phyloP scores from a whole-genome alignment of 441 rosid species.

The Erysimum pusillum region DNA sequence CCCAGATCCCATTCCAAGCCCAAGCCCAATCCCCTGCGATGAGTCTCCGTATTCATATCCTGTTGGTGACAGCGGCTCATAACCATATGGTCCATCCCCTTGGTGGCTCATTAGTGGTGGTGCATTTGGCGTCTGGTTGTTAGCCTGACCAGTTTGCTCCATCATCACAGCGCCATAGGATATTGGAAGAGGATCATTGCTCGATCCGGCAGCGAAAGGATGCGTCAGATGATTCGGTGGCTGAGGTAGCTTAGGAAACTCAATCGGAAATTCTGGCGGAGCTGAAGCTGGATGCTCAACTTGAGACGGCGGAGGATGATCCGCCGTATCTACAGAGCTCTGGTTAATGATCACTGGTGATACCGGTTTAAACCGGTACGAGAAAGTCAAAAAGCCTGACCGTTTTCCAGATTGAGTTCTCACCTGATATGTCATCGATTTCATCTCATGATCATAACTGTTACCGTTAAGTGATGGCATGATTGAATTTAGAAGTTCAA shows the following conservation, averaged over 20 bases:
- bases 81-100: conserved; percentile 2
- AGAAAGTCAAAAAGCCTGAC: conserved; percentile 61
- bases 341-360: conserved; percentile 42
- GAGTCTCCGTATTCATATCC: conserved; percentile 47
- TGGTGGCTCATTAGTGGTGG: background rate
- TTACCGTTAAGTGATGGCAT: background rate
- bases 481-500: conserved; percentile 51
- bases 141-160: background rate
- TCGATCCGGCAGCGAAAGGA: background rate
- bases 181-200: conserved; percentile 17
- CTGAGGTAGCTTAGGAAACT: conserved; percentile 2
- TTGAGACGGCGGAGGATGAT: background rate
- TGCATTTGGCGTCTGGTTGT: background rate
- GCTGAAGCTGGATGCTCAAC: background rate
- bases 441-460: conserved; percentile 9
- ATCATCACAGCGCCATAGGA: background rate
- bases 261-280: conserved; percentile 31
- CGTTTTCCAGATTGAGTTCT: conserved; percentile 62
- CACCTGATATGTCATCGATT: conserved; percentile 61
- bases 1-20: conserved; percentile 73
- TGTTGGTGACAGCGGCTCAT: background rate
- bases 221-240: background rate
- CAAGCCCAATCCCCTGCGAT: conserved; percentile 44
- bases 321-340: conserved; percentile 30
- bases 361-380: conserved; percentile 55